Evolutionary conservation across 768 basidiomycete species (phyloP), one percentile per base, ranked within the genome.

Genomic region (Boletus barrowsii): DNA sequence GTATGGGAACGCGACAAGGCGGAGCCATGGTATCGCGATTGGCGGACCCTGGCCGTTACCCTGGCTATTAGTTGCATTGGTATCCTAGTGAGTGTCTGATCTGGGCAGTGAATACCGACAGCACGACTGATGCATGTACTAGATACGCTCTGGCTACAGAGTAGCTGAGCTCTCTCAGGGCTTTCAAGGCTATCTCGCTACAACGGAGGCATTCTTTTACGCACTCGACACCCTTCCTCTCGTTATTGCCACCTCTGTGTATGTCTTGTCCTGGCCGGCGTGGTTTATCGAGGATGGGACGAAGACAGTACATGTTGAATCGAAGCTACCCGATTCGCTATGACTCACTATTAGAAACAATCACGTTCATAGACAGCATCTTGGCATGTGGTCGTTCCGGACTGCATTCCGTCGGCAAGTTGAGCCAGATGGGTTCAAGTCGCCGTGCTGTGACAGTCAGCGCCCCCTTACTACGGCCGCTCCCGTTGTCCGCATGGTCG

Each of bases 141-240:
- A 85, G 84, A 76, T 87, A 57, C 87, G 88, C 51, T 88, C 83
- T 37, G 67, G 76, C 2, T 90, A 83, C 72, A 78, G 78, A 64
- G 76, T 77, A 11, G 72, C 77, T 17, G 87, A 90, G 59, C 75
- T 83, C 29, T 79, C 81, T 4, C 72, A 87, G 67, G 88, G 88
- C n/a, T 87, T 73, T 66, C 54, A 67, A 22, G 85, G 85, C 3
- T 71, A 73, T 36, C 75, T 89, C 18, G 76, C 81, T 7, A 83
- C 76, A 3, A 78, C 77, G 5, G 86, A 89, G 65, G 67, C 63
- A 4, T 81, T 76, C 59, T 88, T 90, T 67, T 90, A 88, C 63
- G 79, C 71, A 2, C 73, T 89, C 37, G 83, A 91, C 65, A 80
- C 85, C 0, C 73, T 88, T 5, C 87, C 87, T 9, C 74, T 88